Evolutionary conservation across 148 eudicot species (phyloP).

Genomic region (Agrostemma githago): DNA sequence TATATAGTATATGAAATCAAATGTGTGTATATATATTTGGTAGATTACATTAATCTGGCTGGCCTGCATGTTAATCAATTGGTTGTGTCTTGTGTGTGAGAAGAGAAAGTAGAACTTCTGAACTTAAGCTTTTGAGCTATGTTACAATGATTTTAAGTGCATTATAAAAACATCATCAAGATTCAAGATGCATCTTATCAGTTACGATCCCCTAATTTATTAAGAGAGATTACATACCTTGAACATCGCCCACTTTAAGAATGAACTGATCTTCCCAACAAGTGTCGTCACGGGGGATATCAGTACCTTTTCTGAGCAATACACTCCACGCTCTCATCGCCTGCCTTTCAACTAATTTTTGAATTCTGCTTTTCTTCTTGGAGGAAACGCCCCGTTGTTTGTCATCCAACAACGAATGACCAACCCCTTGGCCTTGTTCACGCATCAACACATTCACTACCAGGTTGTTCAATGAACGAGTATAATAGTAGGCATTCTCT

Average conservation of each 20-base stretch:
- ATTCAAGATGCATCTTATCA: neutral
- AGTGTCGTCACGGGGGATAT: neutral
- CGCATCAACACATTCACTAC: neutral
- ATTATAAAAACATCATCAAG: no score
- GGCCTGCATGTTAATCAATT: no score
- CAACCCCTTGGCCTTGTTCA: neutral
- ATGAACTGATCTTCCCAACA: constrained; percentile 4
- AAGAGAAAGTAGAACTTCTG: no score
- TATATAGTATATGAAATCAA: neutral
- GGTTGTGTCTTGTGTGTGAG: no score
- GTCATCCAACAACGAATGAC: neutral
- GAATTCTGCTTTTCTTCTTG: neutral
- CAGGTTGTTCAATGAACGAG: constrained; percentile 10
- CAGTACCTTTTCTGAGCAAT: constrained; percentile 10
- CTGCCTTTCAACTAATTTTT: neutral
- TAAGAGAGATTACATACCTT: constrained; percentile 4
- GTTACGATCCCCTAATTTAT: neutral
- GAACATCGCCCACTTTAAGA: constrained; percentile 11
- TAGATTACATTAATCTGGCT: neutral
- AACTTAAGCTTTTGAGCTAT: no score
- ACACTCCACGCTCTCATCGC: constrained; percentile 7
- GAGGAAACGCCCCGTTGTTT: neutral
- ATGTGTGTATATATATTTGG: neutral
- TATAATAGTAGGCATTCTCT: constrained; percentile 14
- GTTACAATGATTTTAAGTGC: no score